phyloP scores from a whole-genome alignment of 768 basidiomycete genomes.

The Lentinus brumalis region DNA sequence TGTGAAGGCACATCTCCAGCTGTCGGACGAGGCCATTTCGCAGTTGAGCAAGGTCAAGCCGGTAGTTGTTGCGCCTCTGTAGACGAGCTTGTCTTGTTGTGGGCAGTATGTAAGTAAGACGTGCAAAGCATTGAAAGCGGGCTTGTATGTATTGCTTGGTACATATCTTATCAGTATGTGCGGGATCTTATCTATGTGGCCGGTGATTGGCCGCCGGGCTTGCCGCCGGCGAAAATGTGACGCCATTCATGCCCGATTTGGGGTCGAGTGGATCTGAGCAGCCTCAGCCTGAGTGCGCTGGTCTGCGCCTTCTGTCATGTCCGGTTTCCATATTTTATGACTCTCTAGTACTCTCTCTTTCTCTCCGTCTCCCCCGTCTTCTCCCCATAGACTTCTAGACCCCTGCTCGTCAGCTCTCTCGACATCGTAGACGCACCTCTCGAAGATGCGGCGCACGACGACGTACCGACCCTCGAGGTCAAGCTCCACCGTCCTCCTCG shows the following conservation, averaged over 20 bases:
- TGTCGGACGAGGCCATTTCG: conserved; percentile 53
- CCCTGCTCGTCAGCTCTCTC: neutral
- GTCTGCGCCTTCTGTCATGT: neutral
- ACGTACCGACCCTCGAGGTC: conserved; percentile 16
- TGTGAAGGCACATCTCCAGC: conserved; percentile 59
- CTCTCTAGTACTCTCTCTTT: neutral
- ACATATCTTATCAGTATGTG: neutral
- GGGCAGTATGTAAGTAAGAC: no score
- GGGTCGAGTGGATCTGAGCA: conserved; percentile 2
- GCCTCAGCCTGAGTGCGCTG: neutral
- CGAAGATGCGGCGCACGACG: conserved; percentile 11
- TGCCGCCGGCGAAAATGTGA: conserved; percentile 10
- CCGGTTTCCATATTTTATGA: neutral
- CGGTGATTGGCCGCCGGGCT: conserved; percentile 7
- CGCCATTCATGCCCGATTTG: conserved; percentile 3
- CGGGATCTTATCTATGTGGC: conserved; percentile 3
- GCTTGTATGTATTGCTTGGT: neutral
- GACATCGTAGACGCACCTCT: neutral
- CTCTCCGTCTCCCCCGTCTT: neutral
- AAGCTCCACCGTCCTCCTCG: conserved; percentile 35
- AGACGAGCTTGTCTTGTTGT: no score
- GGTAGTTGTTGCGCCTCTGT: conserved; percentile 38
- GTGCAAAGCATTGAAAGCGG: neutral
- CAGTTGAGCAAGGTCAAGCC: conserved; percentile 54
- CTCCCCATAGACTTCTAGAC: neutral